A percentile compares a stretch with the other conserved stretches of the same genome.
These are phyloP conservation scores for Russula compacta DNA, from an alignment of 768 basidiomycete species.

Conservation along the genomic window DNA sequence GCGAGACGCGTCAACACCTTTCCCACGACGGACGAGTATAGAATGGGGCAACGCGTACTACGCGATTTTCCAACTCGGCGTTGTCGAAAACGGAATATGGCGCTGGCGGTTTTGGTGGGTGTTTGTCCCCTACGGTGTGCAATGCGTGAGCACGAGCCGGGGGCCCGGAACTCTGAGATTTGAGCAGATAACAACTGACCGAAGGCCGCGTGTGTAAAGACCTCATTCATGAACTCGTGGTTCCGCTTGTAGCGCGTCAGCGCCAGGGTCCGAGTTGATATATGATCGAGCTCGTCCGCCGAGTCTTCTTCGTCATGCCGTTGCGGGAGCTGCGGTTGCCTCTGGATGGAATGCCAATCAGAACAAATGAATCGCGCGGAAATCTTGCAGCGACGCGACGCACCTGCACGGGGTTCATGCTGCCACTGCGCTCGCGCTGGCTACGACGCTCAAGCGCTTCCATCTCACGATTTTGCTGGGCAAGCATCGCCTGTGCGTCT, in stretches of 20 bases:
- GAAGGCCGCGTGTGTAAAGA: constrained; percentile 66
- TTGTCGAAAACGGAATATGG: constrained; percentile 57
- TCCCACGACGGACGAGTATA: not conserved
- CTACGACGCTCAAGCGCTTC: constrained; percentile 53
- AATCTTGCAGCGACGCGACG: not conserved
- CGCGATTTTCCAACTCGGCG: constrained; percentile 47
- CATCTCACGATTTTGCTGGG: constrained; percentile 65
- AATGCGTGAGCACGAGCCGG: not conserved
- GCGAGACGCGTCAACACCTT: not conserved
- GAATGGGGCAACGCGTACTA: constrained; percentile 20
- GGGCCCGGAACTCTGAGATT: not conserved
- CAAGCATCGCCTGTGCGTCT: constrained; percentile 54
- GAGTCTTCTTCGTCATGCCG: constrained; percentile 20
- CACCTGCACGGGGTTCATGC: constrained; percentile 20
- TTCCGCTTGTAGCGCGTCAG: constrained; percentile 67
- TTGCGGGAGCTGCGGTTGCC: constrained; percentile 14
- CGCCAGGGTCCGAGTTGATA: constrained; percentile 66
- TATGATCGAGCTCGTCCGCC: constrained; percentile 54
- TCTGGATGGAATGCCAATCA: not conserved
- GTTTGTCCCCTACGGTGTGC: constrained; percentile 35
- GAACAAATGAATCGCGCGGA: not conserved
- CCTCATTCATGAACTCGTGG: constrained; percentile 78
- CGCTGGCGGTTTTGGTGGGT: constrained; percentile 30
- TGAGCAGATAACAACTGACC: constrained; percentile 28
- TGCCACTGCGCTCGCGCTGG: constrained; percentile 32